phyloP scores from a whole-genome alignment of 768 basidiomycete genomes.

The Termitomyces sp. region DNA sequence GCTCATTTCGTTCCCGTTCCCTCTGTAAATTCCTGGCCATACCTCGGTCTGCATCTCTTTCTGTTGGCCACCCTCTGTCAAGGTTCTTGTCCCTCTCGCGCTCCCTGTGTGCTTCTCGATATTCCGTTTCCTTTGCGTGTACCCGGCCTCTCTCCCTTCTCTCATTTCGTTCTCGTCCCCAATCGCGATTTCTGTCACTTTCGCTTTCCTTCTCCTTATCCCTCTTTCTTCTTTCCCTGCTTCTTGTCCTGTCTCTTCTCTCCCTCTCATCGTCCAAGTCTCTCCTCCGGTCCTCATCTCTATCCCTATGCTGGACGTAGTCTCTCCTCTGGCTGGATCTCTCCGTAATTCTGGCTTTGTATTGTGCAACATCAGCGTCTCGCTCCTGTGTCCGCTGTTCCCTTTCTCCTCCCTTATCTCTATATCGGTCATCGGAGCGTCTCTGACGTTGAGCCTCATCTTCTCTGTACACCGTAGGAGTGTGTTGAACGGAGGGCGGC shows the following conservation, averaged over 20 bases:
- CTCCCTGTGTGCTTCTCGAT: conserved; percentile 2
- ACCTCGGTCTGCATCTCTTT: conserved; percentile 13
- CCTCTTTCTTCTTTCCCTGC: conserved; percentile 6
- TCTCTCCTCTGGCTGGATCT: conserved; percentile 3
- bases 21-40: conserved; percentile 7
- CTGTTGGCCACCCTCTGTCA: conserved; percentile 4
- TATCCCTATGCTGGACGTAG: conserved; percentile 21
- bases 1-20: conserved; percentile 12
- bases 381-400: conserved; percentile 1
- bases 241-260: neutral
- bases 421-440: neutral
- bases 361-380: neutral
- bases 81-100: conserved; percentile 11
- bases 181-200: conserved; percentile 11
- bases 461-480: neutral
- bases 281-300: conserved; percentile 13
- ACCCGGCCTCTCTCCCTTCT: conserved; percentile 15
- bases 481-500: neutral
- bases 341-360: conserved; percentile 16
- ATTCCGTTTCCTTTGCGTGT: conserved; percentile 9
- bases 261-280: neutral
- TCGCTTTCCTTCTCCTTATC: conserved; percentile 13
- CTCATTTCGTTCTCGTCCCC: conserved; percentile 16
- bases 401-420: neutral
- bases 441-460: neutral